A percentile compares a stretch with the other conserved stretches of the same genome.
Conservation (phyloP, 2,329 filamentous ascomycete genomes). For the Colletotrichum sp. region DNA sequence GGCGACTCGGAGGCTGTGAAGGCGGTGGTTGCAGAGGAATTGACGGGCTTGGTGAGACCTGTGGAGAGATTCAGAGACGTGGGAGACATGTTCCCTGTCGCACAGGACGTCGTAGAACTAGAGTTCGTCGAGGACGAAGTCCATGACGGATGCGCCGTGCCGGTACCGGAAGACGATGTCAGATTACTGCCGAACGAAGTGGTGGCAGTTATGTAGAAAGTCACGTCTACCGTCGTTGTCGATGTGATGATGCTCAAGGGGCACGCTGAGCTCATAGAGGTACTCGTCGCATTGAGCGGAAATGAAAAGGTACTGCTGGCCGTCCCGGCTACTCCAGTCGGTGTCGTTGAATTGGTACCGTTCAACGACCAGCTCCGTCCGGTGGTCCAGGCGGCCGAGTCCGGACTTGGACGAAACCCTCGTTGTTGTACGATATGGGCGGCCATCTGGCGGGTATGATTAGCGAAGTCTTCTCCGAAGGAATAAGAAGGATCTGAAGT, state of each 20-base stretch:
- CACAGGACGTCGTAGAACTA: neutral
- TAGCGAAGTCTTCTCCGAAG: neutral
- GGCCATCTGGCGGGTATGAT: neutral
- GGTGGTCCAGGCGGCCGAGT: neutral
- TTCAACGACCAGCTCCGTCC: neutral
- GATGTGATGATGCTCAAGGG: slow-evolving; percentile 27
- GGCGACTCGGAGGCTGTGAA: neutral
- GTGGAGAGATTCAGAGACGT: neutral
- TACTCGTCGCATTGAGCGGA: neutral
- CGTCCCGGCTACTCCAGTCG: neutral
- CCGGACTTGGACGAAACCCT: neutral
- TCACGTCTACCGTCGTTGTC: slow-evolving; percentile 36
- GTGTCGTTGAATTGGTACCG: slow-evolving; percentile 12
- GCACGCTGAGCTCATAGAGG: neutral
- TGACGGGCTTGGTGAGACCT: neutral
- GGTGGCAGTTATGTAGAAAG: slow-evolving; percentile 33
- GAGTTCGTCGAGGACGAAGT: neutral
- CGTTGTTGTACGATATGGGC: neutral
- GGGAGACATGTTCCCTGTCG: neutral
- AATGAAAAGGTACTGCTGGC: neutral
- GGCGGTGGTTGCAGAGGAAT: neutral
- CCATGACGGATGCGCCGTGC: neutral
- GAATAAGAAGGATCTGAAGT: neutral
- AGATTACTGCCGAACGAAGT: slow-evolving; percentile 21
- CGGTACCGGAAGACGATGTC: neutral